These are phyloP conservation scores for Neurospora sp. DNA, from an alignment of 495 filamentous ascomycete genomes.

Conservation along the genomic window DNA sequence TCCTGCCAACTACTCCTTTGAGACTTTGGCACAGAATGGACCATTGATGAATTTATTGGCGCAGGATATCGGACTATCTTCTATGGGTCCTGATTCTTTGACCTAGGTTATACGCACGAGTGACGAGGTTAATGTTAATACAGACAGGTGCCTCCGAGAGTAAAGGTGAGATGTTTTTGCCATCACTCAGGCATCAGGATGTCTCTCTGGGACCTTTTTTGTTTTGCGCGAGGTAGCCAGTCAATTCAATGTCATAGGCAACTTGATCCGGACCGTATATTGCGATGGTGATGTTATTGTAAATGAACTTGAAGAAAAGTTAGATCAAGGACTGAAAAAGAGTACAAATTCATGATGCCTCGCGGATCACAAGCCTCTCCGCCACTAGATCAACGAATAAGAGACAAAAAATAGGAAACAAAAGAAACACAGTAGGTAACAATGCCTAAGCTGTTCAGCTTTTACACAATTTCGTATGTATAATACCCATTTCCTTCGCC, in stretches of 20 bases:
- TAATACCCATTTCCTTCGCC: background rate
- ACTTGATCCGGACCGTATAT: background rate
- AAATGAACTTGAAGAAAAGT: no score
- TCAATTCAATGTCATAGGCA: background rate
- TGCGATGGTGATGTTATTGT: no score
- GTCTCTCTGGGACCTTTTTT: background rate
- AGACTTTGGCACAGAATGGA: no score
- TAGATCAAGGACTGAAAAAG: no score
- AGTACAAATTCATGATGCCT: background rate
- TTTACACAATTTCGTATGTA: background rate
- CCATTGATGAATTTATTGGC: accelerated
- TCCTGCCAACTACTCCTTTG: no score
- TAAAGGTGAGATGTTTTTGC: background rate
- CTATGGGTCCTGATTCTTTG: background rate
- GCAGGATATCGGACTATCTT: background rate
- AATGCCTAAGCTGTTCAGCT: background rate
- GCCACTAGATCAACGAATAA: background rate
- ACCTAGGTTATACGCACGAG: no score
- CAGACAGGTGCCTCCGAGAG: background rate
- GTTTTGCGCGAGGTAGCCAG: background rate
- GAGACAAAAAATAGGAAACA: background rate
- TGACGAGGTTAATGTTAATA: background rate
- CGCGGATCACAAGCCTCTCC: background rate
- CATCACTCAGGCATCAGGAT: background rate
- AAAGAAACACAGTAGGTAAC: background rate